Base-by-base conservation (phyloP, 83 land plant genomes). In the Larix sibirica region DNA sequence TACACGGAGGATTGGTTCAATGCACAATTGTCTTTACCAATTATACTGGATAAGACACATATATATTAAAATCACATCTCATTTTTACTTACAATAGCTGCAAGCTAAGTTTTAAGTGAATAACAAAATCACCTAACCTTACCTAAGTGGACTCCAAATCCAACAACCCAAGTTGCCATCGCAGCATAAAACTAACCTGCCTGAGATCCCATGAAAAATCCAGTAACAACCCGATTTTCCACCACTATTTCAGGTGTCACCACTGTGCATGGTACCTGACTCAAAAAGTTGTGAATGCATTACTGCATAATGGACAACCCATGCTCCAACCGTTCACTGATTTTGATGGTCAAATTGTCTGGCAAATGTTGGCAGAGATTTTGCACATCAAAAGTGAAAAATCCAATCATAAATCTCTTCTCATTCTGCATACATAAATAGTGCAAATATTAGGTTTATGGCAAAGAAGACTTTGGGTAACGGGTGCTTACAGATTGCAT, bases 121-220 rank as follows among this genome's bases (percentile, higher is more conserved):
- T 54, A 54, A 54, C 58, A 54, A 54, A 54, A 54, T 54, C 58
- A 54, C 58, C 44, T 42, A 14, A 33, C 18, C 74, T 70, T 70
- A 70, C 23, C 74, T 70, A n/a, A 70, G 74, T n/a, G 5, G 42
- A 69, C 40, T 70, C 47, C n/a, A 70, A 70, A 26, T 38, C 40
- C 20, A 18, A 70, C 18, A 31, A 31, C n/a, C 38, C 44, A 1
- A 20, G 18, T 18, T 69, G 44, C 47, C 20, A 70, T 70, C 47
- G 18, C 58, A 54, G 58, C 58, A 54, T 54, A 54, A 54, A 14
- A 54, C 58, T 54, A 54, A 54, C 58, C 58, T 54, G 36, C 74
- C 40, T 69, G 74, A 68, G 33, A 14, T 68, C 18, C 33, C 7
- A 38, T 68, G 31, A 26, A 64, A 7, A 64, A 65, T 65, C 69